phyloP scores from a whole-genome alignment of 2,329 filamentous ascomycete species.

The Didymella sp. region DNA sequence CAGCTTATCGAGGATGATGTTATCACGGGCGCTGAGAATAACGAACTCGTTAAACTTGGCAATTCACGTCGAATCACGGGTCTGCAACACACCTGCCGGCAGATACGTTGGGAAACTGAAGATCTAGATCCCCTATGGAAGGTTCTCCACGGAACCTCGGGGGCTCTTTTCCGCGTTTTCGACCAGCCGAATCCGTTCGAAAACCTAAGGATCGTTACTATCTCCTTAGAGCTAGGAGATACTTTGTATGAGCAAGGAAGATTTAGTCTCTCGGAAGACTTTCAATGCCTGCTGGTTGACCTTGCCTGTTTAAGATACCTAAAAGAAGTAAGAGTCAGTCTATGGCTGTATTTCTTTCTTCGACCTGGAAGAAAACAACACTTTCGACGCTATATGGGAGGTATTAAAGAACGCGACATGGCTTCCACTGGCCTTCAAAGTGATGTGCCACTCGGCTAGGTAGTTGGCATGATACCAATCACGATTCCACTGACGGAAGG shows the following conservation, averaged over 20 bases:
- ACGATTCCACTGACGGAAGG: not conserved
- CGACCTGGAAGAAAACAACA: not conserved
- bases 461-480: not conserved
- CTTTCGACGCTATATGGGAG: not conserved
- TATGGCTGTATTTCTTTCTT: not conserved
- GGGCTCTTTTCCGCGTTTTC: not conserved
- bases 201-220: not conserved
- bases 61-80: not conserved
- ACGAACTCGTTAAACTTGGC: conserved; percentile 19
- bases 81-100: not conserved
- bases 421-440: not conserved
- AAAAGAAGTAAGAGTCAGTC: not conserved
- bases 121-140: not conserved
- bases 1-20: not conserved
- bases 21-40: not conserved
- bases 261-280: not conserved
- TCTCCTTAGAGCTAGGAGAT: not conserved
- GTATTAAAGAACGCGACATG: not conserved
- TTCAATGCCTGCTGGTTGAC: not conserved
- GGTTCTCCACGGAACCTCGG: not conserved
- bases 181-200: not conserved
- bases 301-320: not conserved
- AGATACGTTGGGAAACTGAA: not conserved
- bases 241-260: not conserved
- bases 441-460: not conserved